These are phyloP conservation scores for Bombardia bombarda DNA, from an alignment of 495 filamentous ascomycete species.

Conservation along the genomic window DNA sequence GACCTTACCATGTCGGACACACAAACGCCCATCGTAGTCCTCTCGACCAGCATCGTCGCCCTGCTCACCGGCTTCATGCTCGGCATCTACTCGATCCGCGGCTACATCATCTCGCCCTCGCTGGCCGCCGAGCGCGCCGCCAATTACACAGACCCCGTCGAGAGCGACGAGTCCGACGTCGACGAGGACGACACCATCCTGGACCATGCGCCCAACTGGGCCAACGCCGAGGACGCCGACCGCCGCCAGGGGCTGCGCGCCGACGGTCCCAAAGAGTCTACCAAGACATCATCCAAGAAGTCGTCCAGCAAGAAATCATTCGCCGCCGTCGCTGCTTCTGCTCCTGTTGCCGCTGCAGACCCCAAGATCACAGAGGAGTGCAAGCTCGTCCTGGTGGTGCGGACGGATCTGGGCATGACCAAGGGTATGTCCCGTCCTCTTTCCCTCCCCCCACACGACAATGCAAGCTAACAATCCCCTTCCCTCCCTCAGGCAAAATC, in stretches of 20 bases:
- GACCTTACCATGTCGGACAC: constrained; percentile 6
- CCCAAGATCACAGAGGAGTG: constrained; percentile 65
- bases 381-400: constrained; percentile 86
- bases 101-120: constrained; percentile 40
- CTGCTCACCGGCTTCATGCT: constrained; percentile 56
- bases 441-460: too few relatives aligned
- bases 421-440: constrained; percentile 54
- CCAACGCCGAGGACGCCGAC: constrained; percentile 42
- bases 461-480: too few relatives aligned
- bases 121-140: constrained; percentile 25
- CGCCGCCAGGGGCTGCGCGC: constrained; percentile 37
- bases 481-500: constrained; percentile 82
- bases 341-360: too few relatives aligned
- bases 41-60: constrained; percentile 55
- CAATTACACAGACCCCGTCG: constrained; percentile 30
- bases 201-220: constrained; percentile 55
- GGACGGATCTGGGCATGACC: constrained; percentile 92
- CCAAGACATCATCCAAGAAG: constrained; percentile 9
- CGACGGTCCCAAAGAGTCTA: constrained; percentile 1
- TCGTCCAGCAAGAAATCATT: constrained; percentile 2
- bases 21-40: constrained; percentile 28
- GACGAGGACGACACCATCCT: constrained; percentile 43
- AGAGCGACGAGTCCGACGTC: constrained; percentile 46
- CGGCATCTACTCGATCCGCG: constrained; percentile 42
- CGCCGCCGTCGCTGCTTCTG: constrained; percentile 15